Base-by-base conservation (phyloP, 2,329 filamentous ascomycete genomes). In the Colletotrichum chlorophyti region DNA sequence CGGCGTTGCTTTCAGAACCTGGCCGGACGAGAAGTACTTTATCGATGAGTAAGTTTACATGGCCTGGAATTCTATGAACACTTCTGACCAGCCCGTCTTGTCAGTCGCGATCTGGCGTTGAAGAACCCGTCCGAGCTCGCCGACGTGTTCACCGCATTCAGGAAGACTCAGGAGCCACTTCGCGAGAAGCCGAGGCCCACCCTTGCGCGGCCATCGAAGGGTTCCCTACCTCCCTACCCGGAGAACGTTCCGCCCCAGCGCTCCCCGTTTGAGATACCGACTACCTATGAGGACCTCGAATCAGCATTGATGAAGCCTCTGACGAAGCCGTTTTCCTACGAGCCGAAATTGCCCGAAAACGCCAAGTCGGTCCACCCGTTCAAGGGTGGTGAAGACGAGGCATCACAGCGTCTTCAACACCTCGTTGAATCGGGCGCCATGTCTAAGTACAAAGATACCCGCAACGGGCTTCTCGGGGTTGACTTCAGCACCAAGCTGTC, bases 401-500 rank as follows among this genome's bases (percentile, higher is more conserved):
- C 80, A 0, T 79, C 80, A 21, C 70, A 83, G 2, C 83, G 90
- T 1, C 70, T 93, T 3, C 66, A 74, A 3, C 78, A 89, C 63
- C 76, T 92, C 4, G 77, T 92, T 47, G 77, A 76, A 8, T 83
- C 80, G 1, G 87, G 87, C 1, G 75, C 80, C 6, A 84, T 89
- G 72, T 82, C 78, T 1, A 72, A 74, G 1, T 94, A 93, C 70
- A 89, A 91, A 66, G 79, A 84, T 15, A 90, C 88, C 0, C 82
- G 90, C 2, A 92, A 93, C 58, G 88, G 88, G 0, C 78, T 93
- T 1, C 70, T 93, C 0, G 90, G 90, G 1, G 68, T 78, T 1
- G 87, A 91, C 63, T 92, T 88, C 67, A 90, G 87, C 65, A 92
- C 90, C 3, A 93, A 93, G 60, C 76, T 94, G 0, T 91, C 90